Evolutionary conservation across 495 filamentous ascomycete species (phyloP), one percentile per base, ranked within the genome.

Genomic region (Hypoxylon intermedium): DNA sequence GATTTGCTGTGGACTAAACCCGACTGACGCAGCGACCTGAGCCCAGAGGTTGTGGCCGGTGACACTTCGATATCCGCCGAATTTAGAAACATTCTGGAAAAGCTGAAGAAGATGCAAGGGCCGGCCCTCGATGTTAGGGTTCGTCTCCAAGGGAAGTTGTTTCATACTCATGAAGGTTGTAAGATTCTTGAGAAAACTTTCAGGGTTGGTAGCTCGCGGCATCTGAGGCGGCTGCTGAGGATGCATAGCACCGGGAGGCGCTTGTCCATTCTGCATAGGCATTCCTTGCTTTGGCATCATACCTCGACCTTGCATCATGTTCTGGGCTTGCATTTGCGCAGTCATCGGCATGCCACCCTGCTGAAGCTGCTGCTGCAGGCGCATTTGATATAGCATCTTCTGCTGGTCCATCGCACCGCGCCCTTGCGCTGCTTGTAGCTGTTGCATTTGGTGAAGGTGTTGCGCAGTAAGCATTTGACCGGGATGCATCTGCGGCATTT

Each of bases 111-210:
- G 72, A 61, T 87, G 84, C 33, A 97, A 77, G 0, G 79, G 80
- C 20, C 90, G 87, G 38, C 88, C 87, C 23, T 83, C 83, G 40
- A 96, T 83, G 9, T 80, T 71, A 0, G 92, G 92, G 54, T 85
- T 87, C 2, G 74, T 73, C 28, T 93, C 88, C 24, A 97, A 79
- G 0, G 85, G 87, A 15, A 87, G 77, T 30, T 85, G 84, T 54
- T 86, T 83, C 56, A 79, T 77, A 51, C 79, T 78, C 87, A 94
- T 93, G 63, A 93, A 92, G 2, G 79, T 71, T 4, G 82, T 77
- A 2, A 97, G 74, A 31, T 83, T 85, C 57, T 89, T 89, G 75
- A 93, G 77, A 58, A 97, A 94, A n/a, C 78, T 78, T 47, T 89
- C 87, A 0, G 84, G 87, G 34, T 86, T 77, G 56, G 37, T 65